Conservation (phyloP, 768 basidiomycete genomes). For the Boletus huronensis region DNA sequence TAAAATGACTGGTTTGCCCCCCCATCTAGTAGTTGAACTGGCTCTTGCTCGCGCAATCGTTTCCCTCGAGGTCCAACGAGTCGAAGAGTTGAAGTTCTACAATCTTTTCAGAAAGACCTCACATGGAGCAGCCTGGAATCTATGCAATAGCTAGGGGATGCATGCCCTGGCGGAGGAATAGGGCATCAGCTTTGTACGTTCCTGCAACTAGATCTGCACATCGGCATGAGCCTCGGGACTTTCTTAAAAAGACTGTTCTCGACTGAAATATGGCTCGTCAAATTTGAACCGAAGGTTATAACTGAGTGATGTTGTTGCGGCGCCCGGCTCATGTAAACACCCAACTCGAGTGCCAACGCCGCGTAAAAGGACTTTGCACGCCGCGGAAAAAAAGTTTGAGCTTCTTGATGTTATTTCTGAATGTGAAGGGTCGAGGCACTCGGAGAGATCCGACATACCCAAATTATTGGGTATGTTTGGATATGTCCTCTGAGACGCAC, state of each 20-base stretch:
- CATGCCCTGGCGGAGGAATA: not conserved
- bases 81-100: not conserved
- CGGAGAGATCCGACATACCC: not conserved
- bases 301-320: not conserved
- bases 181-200: not conserved
- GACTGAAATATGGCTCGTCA: not conserved
- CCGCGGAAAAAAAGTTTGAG: not conserved
- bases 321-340: not conserved
- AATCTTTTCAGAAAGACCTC: not conserved
- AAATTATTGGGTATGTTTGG: not conserved
- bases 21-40: not conserved
- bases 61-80: not conserved
- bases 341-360: not conserved
- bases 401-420: not conserved
- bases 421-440: not conserved
- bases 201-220: not conserved
- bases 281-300: not conserved
- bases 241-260: not conserved
- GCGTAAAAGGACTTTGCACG: too few species aligned
- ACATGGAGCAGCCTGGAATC: not conserved
- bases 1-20: not conserved
- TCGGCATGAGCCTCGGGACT: not conserved
- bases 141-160: not conserved
- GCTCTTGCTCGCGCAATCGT: not conserved
- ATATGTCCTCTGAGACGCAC: not conserved